Conservation (phyloP, 1,284 basidiomycete species). For the Xerocomus cyaneibrunnescens region DNA sequence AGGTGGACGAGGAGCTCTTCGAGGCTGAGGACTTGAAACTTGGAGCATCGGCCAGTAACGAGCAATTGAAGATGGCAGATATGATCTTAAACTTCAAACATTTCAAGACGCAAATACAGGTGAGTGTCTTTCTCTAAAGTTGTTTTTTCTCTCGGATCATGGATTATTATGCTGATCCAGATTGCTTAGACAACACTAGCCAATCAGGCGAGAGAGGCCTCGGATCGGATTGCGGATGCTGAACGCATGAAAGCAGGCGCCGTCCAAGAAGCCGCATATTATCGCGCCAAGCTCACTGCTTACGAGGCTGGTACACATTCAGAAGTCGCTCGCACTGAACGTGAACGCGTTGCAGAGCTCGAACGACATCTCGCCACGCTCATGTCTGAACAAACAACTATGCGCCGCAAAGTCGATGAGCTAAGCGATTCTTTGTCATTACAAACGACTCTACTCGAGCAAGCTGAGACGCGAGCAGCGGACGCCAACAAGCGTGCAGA, state of each 20-base stretch:
- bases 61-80: slow-evolving; percentile 59
- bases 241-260: slow-evolving; percentile 81
- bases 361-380: slow-evolving; percentile 76
- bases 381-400: slow-evolving; percentile 63
- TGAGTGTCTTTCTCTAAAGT: slow-evolving; percentile 39
- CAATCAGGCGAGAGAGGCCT: slow-evolving; percentile 74
- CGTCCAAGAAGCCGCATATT: slow-evolving; percentile 94
- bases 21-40: slow-evolving; percentile 43
- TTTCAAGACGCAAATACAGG: slow-evolving; percentile 87
- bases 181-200: slow-evolving; percentile 60
- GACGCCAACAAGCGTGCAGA: slow-evolving; percentile 85
- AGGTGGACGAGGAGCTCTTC: slow-evolving; percentile 49
- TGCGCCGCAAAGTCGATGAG: slow-evolving; percentile 73
- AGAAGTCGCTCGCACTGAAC: slow-evolving; percentile 75
- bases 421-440: slow-evolving; percentile 71
- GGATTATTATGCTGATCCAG: slow-evolving; percentile 14
- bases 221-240: slow-evolving; percentile 78
- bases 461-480: slow-evolving; percentile 78
- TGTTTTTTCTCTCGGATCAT: not conserved
- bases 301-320: slow-evolving; percentile 70
- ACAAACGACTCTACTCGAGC: slow-evolving; percentile 75
- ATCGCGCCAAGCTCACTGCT: slow-evolving; percentile 90
- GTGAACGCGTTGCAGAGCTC: slow-evolving; percentile 76
- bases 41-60: slow-evolving; percentile 34
- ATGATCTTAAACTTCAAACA: slow-evolving; percentile 85